A percentile compares a stretch with the other conserved stretches of the same genome.
These are phyloP conservation scores for Boletellus deceptivus DNA, from an alignment of 1,284 basidiomycete genomes.

Conservation along the genomic window DNA sequence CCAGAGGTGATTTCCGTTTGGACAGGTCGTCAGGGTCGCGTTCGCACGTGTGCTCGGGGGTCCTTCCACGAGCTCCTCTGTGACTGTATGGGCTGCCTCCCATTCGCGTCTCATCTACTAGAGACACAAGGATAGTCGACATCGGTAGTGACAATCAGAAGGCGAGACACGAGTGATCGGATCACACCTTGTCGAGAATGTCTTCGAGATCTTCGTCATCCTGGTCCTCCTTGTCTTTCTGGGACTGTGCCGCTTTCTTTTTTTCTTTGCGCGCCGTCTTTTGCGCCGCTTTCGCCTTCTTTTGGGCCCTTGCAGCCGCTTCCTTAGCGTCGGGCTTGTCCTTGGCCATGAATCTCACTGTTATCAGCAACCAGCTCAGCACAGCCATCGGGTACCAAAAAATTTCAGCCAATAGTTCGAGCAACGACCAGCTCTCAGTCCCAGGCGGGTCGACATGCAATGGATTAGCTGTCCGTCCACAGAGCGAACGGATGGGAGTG, in stretches of 20 bases:
- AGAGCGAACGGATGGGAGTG: not conserved
- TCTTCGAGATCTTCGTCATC: constrained; percentile 79
- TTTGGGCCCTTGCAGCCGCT: constrained; percentile 57
- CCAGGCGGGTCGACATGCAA: not conserved
- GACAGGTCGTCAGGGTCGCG: constrained; percentile 76
- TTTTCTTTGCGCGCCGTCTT: constrained; percentile 72
- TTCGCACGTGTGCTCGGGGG: constrained; percentile 81
- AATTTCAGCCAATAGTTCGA: too few species aligned
- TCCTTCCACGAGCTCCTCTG: constrained; percentile 73
- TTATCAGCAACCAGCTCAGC: not conserved
- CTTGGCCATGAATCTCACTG: constrained; percentile 17
- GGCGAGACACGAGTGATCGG: not conserved
- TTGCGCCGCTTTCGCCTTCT: constrained; percentile 68
- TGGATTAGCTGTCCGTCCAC: not conserved
- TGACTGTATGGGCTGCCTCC: constrained; percentile 73
- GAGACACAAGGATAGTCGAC: not conserved
- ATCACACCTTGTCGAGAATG: constrained; percentile 70
- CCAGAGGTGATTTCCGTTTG: constrained; percentile 77
- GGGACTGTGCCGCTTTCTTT: constrained; percentile 51
- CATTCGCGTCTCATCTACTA: constrained; percentile 73
- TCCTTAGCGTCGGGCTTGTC: constrained; percentile 44
- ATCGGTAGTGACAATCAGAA: too few species aligned
- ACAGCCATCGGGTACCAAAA: not conserved
- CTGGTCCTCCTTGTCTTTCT: constrained; percentile 51
- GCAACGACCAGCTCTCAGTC: too few species aligned